phyloP scores from a whole-genome alignment of 345 rosid species.

The Adansonia digitata region DNA sequence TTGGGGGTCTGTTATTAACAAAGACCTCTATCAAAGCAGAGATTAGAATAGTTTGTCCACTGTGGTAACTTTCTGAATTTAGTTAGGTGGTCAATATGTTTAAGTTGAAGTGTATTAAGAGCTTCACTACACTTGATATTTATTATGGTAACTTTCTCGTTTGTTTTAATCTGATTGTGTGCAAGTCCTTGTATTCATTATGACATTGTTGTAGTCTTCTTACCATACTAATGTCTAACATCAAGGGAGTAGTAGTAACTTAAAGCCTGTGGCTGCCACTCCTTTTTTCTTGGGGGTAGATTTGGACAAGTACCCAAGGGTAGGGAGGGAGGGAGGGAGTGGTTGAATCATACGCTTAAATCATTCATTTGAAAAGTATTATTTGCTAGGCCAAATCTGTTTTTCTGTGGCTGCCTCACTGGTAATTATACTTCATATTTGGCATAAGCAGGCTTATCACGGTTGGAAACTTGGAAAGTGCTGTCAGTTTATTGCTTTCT shows the following conservation, averaged over 20 bases:
- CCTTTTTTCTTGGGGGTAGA: too few relatives aligned
- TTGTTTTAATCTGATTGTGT: background rate
- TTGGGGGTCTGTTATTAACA: background rate
- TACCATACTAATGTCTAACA: background rate
- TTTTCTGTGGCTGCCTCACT: background rate
- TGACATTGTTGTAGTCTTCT: background rate
- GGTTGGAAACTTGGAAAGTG: slow-evolving; percentile 92
- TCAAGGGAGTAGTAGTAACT: background rate
- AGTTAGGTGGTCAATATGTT: background rate
- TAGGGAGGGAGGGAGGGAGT: background rate
- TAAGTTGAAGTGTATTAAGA: background rate
- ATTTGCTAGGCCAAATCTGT: background rate
- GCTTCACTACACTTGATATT: background rate
- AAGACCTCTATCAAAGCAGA: background rate
- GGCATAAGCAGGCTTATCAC: slow-evolving; percentile 65
- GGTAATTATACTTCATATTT: background rate
- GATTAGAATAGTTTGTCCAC: background rate
- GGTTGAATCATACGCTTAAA: background rate
- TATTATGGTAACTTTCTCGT: background rate
- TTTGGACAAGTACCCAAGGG: background rate
- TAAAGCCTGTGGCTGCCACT: background rate
- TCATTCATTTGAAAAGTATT: background rate
- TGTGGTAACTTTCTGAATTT: background rate
- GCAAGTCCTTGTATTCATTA: background rate
- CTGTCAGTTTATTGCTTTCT: slow-evolving; percentile 89